Percentiles rank a stretch among this genome's conserved stretches.
These are phyloP conservation scores for Dictyostelium discoideum DNA, from an alignment of 78 protist species.

Conservation along the genomic window dicty_2.7 NC_007090.3:3703501-3704000, in stretches of 20 bases:
- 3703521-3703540: not conserved
- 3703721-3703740: not conserved
- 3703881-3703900: too few relatives aligned
- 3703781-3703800: slow-evolving; percentile 8
- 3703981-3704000: slow-evolving; percentile 5
- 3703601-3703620: not conserved
- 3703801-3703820: not conserved
- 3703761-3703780: not conserved
- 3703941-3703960: not conserved
- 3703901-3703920: too few relatives aligned
- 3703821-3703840: not conserved
- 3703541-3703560: not conserved
- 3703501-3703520: too few relatives aligned
- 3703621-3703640: not conserved
- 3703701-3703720: not conserved
- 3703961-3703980: not conserved
- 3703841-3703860: slow-evolving; percentile 37
- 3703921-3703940: not conserved
- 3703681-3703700: too few relatives aligned
- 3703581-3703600: not conserved
- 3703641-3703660: not conserved
- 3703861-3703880: not conserved
- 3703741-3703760: not conserved
- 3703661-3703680: not conserved
- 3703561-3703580: not conserved